Conservation (phyloP, 805 yeast genomes). For the Yarrowia deformans region DNA sequence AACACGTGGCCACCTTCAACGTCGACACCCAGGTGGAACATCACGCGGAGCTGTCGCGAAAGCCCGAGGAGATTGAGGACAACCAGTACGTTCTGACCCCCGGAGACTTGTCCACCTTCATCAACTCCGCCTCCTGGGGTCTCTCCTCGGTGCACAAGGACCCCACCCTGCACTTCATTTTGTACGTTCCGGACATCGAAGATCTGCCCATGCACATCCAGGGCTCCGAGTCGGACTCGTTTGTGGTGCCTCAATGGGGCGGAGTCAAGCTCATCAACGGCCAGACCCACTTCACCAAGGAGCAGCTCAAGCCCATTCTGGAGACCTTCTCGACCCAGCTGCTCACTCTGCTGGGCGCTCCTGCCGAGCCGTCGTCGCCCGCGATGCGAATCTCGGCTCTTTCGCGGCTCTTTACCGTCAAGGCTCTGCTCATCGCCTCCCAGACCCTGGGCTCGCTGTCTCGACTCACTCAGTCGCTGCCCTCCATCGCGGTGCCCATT, state of each 20-base stretch:
- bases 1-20: conserved; percentile 70
- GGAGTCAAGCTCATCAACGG: conserved; percentile 67
- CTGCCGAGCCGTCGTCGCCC: conserved; percentile 64
- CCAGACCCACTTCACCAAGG: conserved; percentile 48
- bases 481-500: conserved; percentile 83
- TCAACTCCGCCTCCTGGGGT: conserved; percentile 88
- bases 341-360: conserved; percentile 74
- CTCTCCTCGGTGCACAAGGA: conserved; percentile 62
- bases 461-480: conserved; percentile 70
- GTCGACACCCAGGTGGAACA: conserved; percentile 81
- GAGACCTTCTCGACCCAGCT: conserved; percentile 78
- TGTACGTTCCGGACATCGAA: conserved; percentile 65
- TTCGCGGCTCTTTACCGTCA: conserved; percentile 63
- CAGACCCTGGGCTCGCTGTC: conserved; percentile 76
- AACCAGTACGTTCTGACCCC: conserved; percentile 53
- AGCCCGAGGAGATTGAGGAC: conserved; percentile 40
- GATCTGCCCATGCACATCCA: conserved; percentile 56
- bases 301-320: conserved; percentile 63
- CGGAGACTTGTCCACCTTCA: conserved; percentile 71
- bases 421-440: conserved; percentile 67
- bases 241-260: conserved; percentile 89
- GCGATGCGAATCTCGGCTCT: conserved; percentile 69
- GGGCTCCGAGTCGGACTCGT: conserved; percentile 59
- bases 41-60: conserved; percentile 57
- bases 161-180: conserved; percentile 74